Evolutionary conservation across 352 stramenopile species (phyloP), one percentile per base, ranked within the genome.

Genomic region (Phytophthora sojae): DNA sequence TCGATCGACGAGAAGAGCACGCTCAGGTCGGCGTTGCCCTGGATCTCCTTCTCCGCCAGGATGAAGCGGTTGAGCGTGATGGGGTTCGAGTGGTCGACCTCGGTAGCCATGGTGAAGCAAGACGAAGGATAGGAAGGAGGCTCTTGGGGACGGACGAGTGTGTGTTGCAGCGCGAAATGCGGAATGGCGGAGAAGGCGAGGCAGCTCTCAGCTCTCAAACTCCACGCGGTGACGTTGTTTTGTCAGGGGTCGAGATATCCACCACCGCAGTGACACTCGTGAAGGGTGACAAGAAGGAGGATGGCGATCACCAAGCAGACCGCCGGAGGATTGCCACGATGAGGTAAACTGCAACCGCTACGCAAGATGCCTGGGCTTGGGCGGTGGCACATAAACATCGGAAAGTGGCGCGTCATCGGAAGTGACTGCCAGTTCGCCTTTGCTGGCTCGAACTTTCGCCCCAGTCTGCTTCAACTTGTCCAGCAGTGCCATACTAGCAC

Each of bases 1-100:
- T 95, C 92, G 64, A 99, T 97, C 9, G 95, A 94, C 71, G 96
- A 97, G 81, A 99, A 97, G 58, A 99, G 84, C 49, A 99, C 95
- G 21, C 95, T 92, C 45, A 99, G 81, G 57, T 99, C 93, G 39
- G 85, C 81, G 79, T 99, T 97, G 64, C 88, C 86, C 49, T 96
- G 98, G 63, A 91, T 91, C 45, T 91, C 79, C 84, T 98, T 98
- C 62, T 95, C 88, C 6, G 74, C 81, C 42, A 94, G 81, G 64
- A 99, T 97, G 81, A 98, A 98, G 45, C 93, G 80, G 71, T 85
- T 96, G 55, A 99, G 87, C 63, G 97, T 99, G 66, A 95, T 93
- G 35, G 86, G 88, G 77, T 95, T 94, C 25, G 81, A 81, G 79
- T 92, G 83, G 71, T 92, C 77, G 23, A 92, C 72, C 57, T 80